A percentile compares a stretch with the other conserved stretches of the same genome.
phyloP scores from a whole-genome alignment of 2,329 filamentous ascomycete species.

The Lachnum nothofagi region DNA sequence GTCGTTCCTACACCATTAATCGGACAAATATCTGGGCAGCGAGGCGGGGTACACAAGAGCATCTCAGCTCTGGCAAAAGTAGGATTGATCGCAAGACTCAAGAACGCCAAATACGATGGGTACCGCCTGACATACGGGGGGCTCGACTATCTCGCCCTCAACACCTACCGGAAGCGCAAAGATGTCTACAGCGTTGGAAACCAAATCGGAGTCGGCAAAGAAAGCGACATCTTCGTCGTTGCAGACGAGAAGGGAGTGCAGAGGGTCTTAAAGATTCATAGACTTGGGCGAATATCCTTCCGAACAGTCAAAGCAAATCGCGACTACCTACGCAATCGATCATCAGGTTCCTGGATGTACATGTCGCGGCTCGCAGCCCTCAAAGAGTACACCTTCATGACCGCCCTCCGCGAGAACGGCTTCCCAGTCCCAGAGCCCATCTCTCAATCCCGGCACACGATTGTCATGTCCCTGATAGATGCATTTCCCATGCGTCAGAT shows the following conservation, averaged over 20 bases:
- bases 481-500: constrained; percentile 90
- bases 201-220: constrained; percentile 93
- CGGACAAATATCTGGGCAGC: constrained; percentile 73
- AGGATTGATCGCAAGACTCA: constrained; percentile 83
- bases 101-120: constrained; percentile 95
- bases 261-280: constrained; percentile 88
- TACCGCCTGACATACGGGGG: constrained; percentile 96
- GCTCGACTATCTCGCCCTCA: constrained; percentile 92
- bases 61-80: constrained; percentile 91
- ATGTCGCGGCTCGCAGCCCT: constrained; percentile 86
- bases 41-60: constrained; percentile 76
- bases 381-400: constrained; percentile 95
- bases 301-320: constrained; percentile 92
- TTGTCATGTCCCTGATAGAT: constrained; percentile 92
- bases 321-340: constrained; percentile 82
- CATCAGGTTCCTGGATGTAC: constrained; percentile 93
- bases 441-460: constrained; percentile 86
- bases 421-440: constrained; percentile 87
- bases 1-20: constrained; percentile 89
- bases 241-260: constrained; percentile 74
- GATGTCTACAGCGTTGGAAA: constrained; percentile 88
- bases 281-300: constrained; percentile 92
- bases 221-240: constrained; percentile 94
- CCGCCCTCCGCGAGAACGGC: constrained; percentile 72
- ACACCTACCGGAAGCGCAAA: constrained; percentile 75